Evolutionary conservation across 306 rosid species (phyloP).

Genomic region (Cajanus cajan): DNA sequence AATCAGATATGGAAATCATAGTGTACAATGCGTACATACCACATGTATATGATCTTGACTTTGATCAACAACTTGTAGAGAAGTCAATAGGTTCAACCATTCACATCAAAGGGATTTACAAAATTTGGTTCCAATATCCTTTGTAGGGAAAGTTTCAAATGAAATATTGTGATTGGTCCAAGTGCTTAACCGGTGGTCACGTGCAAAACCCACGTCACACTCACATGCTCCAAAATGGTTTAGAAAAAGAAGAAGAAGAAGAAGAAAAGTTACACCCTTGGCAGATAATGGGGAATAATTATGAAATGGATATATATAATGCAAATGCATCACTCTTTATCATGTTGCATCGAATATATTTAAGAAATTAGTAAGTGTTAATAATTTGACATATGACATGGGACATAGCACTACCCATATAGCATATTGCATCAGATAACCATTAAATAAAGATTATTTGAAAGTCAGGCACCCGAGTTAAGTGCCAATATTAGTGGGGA

Average conservation of each 20-base stretch:
- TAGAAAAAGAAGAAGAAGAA: background rate
- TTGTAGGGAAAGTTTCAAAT: background rate
- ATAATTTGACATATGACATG: background rate
- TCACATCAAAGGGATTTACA: background rate
- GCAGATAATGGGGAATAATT: background rate
- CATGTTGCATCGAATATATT: background rate
- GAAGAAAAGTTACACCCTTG: background rate
- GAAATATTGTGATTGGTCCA: background rate
- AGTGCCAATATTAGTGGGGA: background rate
- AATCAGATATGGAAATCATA: background rate
- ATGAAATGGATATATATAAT: conserved; percentile 1
- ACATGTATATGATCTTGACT: background rate
- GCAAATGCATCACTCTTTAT: background rate
- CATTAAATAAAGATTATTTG: conserved; percentile 5
- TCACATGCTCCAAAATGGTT: background rate
- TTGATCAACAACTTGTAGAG: background rate
- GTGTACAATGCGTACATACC: background rate
- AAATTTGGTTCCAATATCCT: background rate
- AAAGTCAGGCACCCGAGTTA: background rate
- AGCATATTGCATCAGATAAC: conserved; percentile 8
- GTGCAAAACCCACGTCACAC: background rate
- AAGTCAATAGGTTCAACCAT: background rate
- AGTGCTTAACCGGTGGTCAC: background rate
- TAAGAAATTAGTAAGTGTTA: background rate
- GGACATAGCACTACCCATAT: background rate